Percentiles rank a stretch among this genome's conserved stretches.
Conservation (phyloP, 2,329 filamentous ascomycete species). For the Aspergillus brasiliensis region DNA sequence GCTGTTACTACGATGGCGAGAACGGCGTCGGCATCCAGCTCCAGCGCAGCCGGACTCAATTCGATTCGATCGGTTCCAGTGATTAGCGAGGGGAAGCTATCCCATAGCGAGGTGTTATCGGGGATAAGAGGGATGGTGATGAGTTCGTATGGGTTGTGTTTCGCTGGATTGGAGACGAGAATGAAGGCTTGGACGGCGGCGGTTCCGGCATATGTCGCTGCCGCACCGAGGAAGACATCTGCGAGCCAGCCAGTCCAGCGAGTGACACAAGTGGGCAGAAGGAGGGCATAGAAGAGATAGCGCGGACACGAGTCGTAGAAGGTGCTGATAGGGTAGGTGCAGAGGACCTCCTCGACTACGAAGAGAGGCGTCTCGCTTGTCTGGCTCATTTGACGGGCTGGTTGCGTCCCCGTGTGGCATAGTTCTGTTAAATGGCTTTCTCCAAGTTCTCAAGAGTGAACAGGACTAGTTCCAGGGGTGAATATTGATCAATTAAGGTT, state of each 20-base stretch:
- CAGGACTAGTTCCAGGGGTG: too few relatives aligned
- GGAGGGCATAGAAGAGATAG: conserved; percentile 36
- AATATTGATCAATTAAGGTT: neutral
- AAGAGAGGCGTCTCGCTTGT: conserved; percentile 18
- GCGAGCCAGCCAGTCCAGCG: conserved; percentile 36
- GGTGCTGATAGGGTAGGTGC: conserved; percentile 37
- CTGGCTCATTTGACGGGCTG: neutral
- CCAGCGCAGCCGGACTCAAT: conserved; percentile 32
- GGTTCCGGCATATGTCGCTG: conserved; percentile 35
- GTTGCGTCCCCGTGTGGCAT: too few relatives aligned
- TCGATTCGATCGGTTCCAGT: conserved; percentile 21
- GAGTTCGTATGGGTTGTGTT: conserved; percentile 7
- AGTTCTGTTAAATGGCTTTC: neutral
- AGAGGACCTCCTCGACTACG: conserved; percentile 33
- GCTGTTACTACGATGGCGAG: conserved; percentile 37
- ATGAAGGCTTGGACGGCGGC: conserved; percentile 37
- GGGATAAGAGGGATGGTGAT: conserved; percentile 29
- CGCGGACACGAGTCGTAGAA: conserved; percentile 36
- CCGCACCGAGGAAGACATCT: conserved; percentile 35
- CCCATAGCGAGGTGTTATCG: conserved; percentile 16
- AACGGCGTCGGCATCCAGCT: conserved; percentile 36
- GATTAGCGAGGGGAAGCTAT: conserved; percentile 24
- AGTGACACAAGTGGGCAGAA: conserved; percentile 31
- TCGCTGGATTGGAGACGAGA: conserved; percentile 25
- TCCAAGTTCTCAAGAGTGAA: neutral